Evolutionary conservation across 139 green algal genomes (phyloP), one percentile per base, ranked within the genome.

Genomic region (Micromonas commoda): DNA sequence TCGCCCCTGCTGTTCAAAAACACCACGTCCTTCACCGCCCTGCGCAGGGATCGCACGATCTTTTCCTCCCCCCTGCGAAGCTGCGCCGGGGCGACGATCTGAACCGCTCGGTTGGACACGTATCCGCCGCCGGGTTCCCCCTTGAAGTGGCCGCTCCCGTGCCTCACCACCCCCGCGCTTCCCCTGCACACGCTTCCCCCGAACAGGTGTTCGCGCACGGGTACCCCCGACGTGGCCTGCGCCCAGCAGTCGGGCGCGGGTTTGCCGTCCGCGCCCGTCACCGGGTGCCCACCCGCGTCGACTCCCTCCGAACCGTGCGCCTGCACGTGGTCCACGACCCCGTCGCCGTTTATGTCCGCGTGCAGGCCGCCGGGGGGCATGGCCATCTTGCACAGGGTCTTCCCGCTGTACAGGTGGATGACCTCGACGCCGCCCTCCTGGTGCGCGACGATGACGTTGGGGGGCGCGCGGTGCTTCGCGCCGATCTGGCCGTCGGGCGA

Each of bases 401-500:
- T 67, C 68, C 93, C 93, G 64, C 83, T 89, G 85, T 91, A 95
- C 60, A 98, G 80, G 82, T 98, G 89, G 26, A 99, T 72, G 19
- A 89, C 89, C 81, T 97, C 90, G 24, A 98, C 88, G 78, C 94
- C 94, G 68, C 97, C 91, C 76, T 91, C 80, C 24, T 96, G 71
- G 80, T 97, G 92, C 2, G 91, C 92, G 29, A 99, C 92, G 45
- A 98, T 69, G 0, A 91, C 93, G 81, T 99, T 99, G 9, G 91
- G 77, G 3, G 29, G 51, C 80, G 60, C 33, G 32, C 28, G 69
- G 54, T 84, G 86, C 54, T 39, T 37, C 38, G 33, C 29, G 45
- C 65, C 38, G 38, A 78, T 26, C 4, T 79, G 5, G 38, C 13
- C 31, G 64, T 35, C 4, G 29, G n/a, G 21, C 31, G 6, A 34